Base-by-base conservation (phyloP, 1,139 yeast genomes). In the Nakaseomyces bracarensis region DNA sequence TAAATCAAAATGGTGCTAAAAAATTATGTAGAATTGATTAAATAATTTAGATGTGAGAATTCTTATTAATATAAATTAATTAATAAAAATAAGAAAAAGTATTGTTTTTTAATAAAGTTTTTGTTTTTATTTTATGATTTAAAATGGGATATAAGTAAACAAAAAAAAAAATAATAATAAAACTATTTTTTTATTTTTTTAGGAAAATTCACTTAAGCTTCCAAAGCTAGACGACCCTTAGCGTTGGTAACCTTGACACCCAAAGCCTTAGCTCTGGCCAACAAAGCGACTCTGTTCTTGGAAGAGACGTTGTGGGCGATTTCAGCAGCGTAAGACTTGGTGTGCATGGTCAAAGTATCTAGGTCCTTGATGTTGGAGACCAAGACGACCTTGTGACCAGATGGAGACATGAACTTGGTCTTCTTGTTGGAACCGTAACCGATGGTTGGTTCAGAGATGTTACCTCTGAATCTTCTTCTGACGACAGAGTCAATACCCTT, bases 401-500 rank as follows among this genome's bases (percentile, higher is more conserved):
- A 84, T 70, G 97, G 96, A 69, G 78, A 74, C 77, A 91, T 69
- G 80, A 80, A 86, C 75, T 82, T 87, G 70, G 98, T 91, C 80
- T 82, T 86, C 80, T 87, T 91, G 96, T 91, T 87, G 65, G 97
- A 87, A 74, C 98, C 97, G 80, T 85, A 93, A 78, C 99, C 99
- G 67, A 93, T 89, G 79, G 84, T 89, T 79, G 99, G 99, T 81
- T 89, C 95, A 67, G 91, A 79, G 69, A 91, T 84, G 75, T 93
- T 82, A 68, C 98, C 98, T 82, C 97, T 86, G 95, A 91, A 93
- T 79, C 97, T 86, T 81, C 97, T 89, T 82, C 97, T 89, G 71
- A 89, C 96, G 77, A 89, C 82, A 65, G 96, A 89, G 80, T 93
- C 99, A 69, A 93, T 93, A 91, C 99, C 99, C 86, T 89, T 91